A percentile compares a stretch with the other conserved stretches of the same genome.
These are phyloP conservation scores for Volvox reticuliferus DNA, from an alignment of 139 green algal species.

Conservation along the genomic window DNA sequence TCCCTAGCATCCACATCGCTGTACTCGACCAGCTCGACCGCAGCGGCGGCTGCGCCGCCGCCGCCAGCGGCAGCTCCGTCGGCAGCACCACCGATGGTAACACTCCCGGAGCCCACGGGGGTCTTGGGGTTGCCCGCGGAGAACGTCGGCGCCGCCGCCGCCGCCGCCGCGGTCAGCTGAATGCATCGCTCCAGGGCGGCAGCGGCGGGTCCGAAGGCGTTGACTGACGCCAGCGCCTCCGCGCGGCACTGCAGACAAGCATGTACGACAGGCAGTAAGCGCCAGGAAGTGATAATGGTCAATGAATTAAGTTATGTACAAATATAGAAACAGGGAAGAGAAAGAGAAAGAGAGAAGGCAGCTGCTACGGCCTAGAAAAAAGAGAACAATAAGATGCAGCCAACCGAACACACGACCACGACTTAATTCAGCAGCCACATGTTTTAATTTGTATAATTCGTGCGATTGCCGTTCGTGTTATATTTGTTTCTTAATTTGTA, in stretches of 20 bases:
- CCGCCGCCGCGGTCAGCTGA: conserved; percentile 27
- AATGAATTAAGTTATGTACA: no score
- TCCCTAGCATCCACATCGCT: neutral
- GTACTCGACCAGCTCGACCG: neutral
- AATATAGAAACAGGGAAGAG: no score
- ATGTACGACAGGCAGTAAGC: neutral
- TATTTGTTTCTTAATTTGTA: no score
- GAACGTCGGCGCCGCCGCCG: conserved; percentile 17
- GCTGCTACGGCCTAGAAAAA: no score
- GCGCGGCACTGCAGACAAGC: conserved; percentile 63
- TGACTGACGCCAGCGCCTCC: conserved; percentile 67
- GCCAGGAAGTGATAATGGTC: neutral
- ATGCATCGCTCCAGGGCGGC: conserved; percentile 60
- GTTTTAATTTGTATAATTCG: no score
- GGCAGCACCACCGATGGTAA: neutral
- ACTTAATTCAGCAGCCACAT: no score
- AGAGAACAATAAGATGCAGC: no score
- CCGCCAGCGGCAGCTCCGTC: neutral
- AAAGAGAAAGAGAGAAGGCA: no score
- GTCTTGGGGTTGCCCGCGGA: neutral
- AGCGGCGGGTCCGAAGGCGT: conserved; percentile 44
- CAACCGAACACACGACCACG: no score
- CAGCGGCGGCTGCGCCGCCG: neutral
- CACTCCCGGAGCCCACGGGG: neutral
- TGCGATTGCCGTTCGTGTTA: no score